These are phyloP conservation scores for Platismatia glauca DNA, from an alignment of 495 filamentous ascomycete species.

Conservation along the genomic window DNA sequence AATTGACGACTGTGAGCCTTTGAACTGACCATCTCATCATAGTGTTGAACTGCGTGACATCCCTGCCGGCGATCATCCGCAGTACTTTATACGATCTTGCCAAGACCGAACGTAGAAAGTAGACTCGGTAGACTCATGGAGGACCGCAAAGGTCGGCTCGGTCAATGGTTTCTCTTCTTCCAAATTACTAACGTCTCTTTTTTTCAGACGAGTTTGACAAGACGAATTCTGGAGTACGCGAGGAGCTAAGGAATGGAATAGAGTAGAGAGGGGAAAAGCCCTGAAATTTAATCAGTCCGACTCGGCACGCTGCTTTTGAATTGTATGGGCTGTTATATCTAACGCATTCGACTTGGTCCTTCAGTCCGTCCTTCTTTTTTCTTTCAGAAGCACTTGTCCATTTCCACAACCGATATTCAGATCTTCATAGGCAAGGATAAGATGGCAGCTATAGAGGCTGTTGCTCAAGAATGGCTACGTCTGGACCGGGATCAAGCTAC, in stretches of 20 bases:
- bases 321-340: not conserved
- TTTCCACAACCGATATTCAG: not conserved
- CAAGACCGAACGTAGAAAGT: no score
- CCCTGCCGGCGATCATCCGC: slow-evolving; percentile 7
- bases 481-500: slow-evolving; percentile 55
- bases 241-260: not conserved
- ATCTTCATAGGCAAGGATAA: not conserved
- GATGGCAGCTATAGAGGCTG: slow-evolving; percentile 1
- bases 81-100: no score
- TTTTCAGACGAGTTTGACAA: not conserved
- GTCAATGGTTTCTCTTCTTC: not conserved
- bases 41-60: not conserved
- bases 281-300: not conserved
- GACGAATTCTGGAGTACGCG: not conserved
- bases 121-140: no score
- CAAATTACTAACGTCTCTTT: not conserved
- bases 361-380: not conserved
- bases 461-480: slow-evolving; percentile 48
- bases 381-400: not conserved
- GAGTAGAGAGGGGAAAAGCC: not conserved
- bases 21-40: not conserved
- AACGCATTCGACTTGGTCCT: not conserved
- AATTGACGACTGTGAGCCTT: not conserved
- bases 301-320: not conserved
- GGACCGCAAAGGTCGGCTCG: no score